Percentiles rank a stretch among this genome's conserved stretches.
These are phyloP conservation scores for Raphanus hybrid DNA, from an alignment of 441 rosid species.

Conservation along the genomic window DNA sequence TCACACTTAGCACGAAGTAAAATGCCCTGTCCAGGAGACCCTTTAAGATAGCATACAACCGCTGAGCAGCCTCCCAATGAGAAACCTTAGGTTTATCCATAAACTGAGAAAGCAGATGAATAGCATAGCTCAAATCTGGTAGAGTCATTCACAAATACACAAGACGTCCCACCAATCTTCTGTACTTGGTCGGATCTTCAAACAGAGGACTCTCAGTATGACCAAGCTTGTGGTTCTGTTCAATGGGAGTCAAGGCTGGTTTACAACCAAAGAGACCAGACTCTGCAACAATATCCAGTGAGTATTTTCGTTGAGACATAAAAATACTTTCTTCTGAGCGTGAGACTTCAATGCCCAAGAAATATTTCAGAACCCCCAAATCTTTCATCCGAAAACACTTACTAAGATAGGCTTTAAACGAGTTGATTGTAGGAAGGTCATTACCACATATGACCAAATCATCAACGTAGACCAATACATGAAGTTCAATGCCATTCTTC, in stretches of 20 bases:
- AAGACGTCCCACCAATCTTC: too few relatives aligned
- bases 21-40: too few relatives aligned
- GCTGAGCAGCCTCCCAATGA: too few relatives aligned
- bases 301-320: neutral
- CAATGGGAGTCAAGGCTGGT: neutral
- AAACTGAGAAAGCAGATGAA: too few relatives aligned
- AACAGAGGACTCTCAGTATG: too few relatives aligned
- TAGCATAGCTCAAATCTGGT: too few relatives aligned
- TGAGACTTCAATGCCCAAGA: neutral
- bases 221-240: too few relatives aligned
- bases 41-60: too few relatives aligned
- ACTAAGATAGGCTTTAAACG: neutral
- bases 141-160: too few relatives aligned
- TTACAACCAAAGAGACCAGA: neutral
- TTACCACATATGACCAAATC: neutral
- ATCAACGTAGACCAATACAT: neutral
- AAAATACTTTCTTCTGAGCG: neutral
- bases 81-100: too few relatives aligned
- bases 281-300: neutral
- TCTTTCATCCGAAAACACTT: neutral
- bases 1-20: too few relatives aligned
- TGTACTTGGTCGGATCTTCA: too few relatives aligned
- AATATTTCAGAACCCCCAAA: neutral
- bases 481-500: neutral
- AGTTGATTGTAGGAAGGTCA: neutral